Evolutionary conservation across 2,329 filamentous ascomycete species (phyloP).

Genomic region (Thelonectria discophora): DNA sequence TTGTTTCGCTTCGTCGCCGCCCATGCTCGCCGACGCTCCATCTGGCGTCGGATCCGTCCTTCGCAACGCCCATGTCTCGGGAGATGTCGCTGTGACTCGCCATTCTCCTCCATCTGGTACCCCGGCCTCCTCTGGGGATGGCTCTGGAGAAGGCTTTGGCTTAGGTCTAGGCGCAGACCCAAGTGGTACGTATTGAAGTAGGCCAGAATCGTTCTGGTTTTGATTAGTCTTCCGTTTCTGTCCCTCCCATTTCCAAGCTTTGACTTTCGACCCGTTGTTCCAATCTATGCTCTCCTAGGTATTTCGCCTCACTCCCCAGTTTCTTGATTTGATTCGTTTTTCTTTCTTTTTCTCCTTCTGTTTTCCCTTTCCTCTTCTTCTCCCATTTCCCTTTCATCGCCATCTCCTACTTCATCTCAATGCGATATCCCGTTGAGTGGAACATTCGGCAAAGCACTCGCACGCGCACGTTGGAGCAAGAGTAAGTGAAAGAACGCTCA

Average conservation of each 20-base stretch:
- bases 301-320: neutral
- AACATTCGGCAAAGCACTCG: neutral
- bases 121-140: neutral
- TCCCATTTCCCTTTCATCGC: neutral
- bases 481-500: constrained; percentile 1
- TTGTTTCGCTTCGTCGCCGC: constrained; percentile 2
- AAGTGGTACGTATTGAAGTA: constrained; percentile 12
- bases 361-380: neutral
- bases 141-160: neutral
- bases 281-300: neutral
- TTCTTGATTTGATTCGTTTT: neutral
- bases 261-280: constrained; percentile 3
- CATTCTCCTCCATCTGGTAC: constrained; percentile 9
- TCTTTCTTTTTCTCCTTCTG: neutral
- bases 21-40: constrained; percentile 20
- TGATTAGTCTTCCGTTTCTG: constrained; percentile 2
- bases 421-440: constrained; percentile 1
- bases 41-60: constrained; percentile 24
- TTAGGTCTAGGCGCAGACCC: neutral
- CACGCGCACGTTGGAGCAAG: neutral
- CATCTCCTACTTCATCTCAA: neutral
- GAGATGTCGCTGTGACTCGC: constrained; percentile 10
- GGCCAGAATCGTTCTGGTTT: constrained; percentile 10
- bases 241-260: neutral
- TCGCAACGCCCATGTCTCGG: constrained; percentile 13